These are phyloP conservation scores for Pythium plurisporium DNA, from an alignment of 352 stramenopile genomes.

Conservation along the genomic window DNA sequence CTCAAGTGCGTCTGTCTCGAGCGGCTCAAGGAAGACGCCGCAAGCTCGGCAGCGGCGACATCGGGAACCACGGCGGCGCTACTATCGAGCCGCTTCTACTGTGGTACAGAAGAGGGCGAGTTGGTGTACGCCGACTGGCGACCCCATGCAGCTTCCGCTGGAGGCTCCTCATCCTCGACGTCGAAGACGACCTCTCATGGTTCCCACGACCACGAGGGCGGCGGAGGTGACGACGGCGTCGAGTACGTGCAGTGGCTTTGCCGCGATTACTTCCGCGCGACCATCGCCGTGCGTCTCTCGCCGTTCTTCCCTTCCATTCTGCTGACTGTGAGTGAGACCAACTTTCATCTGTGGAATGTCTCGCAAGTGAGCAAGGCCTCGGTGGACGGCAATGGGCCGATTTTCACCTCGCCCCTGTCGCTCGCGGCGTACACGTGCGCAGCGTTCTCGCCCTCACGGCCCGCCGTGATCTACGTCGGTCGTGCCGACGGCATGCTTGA, in stretches of 20 bases:
- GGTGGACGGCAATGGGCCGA: constrained; percentile 49
- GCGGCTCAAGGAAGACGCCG: constrained; percentile 45
- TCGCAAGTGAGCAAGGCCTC: constrained; percentile 31
- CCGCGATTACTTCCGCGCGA: constrained; percentile 84
- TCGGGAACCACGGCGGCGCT: background rate
- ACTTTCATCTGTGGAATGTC: constrained; percentile 92
- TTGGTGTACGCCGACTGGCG: constrained; percentile 89
- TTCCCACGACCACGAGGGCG: constrained; percentile 13
- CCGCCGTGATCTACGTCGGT: constrained; percentile 84
- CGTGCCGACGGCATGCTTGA: constrained; percentile 89
- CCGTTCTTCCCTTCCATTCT: constrained; percentile 91
- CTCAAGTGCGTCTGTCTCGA: constrained; percentile 72
- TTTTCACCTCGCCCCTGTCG: constrained; percentile 86
- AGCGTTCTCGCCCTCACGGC: constrained; percentile 85
- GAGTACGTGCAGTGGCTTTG: constrained; percentile 92
- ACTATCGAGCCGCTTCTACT: constrained; percentile 74
- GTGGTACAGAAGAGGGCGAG: constrained; percentile 87
- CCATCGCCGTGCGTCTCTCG: constrained; percentile 74
- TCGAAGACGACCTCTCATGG: background rate
- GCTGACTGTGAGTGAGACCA: constrained; percentile 83
- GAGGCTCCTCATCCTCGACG: constrained; percentile 17
- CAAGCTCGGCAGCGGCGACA: background rate
- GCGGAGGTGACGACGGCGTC: constrained; percentile 50
- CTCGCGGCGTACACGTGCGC: constrained; percentile 75
- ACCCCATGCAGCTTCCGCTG: constrained; percentile 40